phyloP scores from a whole-genome alignment of 208 protist genomes.

The Leishmania tarentolae region DNA sequence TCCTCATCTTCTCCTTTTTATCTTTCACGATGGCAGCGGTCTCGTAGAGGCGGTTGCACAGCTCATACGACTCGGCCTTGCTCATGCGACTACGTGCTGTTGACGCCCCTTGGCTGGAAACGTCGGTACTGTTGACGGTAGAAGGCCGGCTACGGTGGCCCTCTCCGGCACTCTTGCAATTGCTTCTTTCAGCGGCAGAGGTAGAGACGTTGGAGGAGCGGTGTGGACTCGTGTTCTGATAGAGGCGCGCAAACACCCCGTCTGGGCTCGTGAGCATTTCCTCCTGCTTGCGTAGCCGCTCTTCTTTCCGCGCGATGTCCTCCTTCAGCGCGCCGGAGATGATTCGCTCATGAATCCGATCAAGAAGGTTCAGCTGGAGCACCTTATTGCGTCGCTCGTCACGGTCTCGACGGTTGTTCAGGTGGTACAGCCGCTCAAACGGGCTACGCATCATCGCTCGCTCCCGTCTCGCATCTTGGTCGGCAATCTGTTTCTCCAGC shows the following conservation, averaged over 20 bases:
- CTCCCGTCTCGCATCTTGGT: constrained; percentile 38
- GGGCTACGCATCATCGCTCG: constrained; percentile 48
- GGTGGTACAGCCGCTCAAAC: constrained; percentile 79
- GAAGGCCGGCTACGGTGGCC: neutral
- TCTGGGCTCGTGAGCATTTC: constrained; percentile 38
- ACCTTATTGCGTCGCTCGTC: constrained; percentile 60
- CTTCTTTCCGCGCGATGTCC: constrained; percentile 39
- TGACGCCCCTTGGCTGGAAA: constrained; percentile 15
- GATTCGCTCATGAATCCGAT: constrained; percentile 54
- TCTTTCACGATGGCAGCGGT: constrained; percentile 25
- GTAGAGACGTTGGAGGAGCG: neutral
- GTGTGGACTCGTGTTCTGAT: constrained; percentile 28
- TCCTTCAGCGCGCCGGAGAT: constrained; percentile 47
- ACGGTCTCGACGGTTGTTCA: constrained; percentile 81
- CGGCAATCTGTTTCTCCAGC: constrained; percentile 43
- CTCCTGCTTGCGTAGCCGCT: constrained; percentile 39
- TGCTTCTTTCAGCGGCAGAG: neutral
- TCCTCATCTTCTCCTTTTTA: constrained; percentile 22
- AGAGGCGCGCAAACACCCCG: constrained; percentile 70
- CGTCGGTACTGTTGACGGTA: constrained; percentile 12
- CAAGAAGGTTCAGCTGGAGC: constrained; percentile 52
- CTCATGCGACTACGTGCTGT: constrained; percentile 18
- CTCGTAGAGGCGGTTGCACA: constrained; percentile 50
- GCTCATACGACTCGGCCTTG: constrained; percentile 16
- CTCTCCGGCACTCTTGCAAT: constrained; percentile 7